Evolutionary conservation across 192 early-diverging fungal species (phyloP).

Genomic region (Backusella macrospora): DNA sequence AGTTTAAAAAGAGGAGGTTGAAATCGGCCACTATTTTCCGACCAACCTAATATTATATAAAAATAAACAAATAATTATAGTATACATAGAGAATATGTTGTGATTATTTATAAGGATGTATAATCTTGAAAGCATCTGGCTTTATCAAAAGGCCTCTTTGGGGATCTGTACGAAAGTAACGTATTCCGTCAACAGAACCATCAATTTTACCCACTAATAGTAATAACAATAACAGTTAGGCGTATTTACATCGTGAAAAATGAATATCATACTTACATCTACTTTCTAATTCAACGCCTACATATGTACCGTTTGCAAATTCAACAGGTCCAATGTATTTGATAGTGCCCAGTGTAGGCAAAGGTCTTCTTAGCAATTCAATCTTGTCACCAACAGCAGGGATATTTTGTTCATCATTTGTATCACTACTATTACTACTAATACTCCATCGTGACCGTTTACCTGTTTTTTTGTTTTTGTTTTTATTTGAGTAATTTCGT

Average conservation of each 20-base stretch:
- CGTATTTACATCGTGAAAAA: not conserved
- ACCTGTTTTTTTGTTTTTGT: too few relatives aligned
- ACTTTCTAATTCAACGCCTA: conserved; percentile 36
- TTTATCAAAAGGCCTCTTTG: conserved; percentile 32
- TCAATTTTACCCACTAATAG: conserved; percentile 30
- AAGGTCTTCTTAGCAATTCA: conserved; percentile 26
- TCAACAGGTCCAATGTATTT: conserved; percentile 35
- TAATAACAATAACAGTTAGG: not conserved
- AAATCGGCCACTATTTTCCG: too few relatives aligned
- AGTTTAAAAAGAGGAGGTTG: too few relatives aligned
- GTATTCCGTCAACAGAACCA: conserved; percentile 28
- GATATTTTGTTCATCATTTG: not conserved
- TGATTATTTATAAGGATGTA: too few relatives aligned
- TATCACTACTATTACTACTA: not conserved
- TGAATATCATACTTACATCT: conserved; percentile 30
- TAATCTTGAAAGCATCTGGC: conserved; percentile 24
- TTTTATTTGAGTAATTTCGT: too few relatives aligned
- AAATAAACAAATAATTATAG: too few relatives aligned
- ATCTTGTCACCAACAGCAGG: conserved; percentile 22
- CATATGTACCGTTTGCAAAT: conserved; percentile 24
- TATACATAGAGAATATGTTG: too few relatives aligned
- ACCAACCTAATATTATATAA: too few relatives aligned
- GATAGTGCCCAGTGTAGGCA: conserved; percentile 32
- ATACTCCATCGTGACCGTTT: too few relatives aligned
- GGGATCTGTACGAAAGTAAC: conserved; percentile 30